Evolutionary conservation across 2,329 filamentous ascomycete genomes (phyloP).

Genomic region (Stagonosporopsis rhizophila): DNA sequence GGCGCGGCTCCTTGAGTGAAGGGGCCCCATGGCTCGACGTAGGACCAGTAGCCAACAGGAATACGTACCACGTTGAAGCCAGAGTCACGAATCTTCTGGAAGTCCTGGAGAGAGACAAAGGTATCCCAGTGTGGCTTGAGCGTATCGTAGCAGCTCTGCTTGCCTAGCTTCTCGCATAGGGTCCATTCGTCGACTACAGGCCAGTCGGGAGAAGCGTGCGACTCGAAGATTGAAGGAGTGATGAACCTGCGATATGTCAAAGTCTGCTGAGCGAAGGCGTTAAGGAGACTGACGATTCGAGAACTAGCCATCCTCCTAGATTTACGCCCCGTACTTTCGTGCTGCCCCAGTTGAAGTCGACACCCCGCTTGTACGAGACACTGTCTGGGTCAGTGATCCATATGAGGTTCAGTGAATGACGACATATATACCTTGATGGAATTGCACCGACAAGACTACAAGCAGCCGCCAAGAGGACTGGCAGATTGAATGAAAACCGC

Average conservation of each 20-base stretch:
- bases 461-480: constrained; percentile 18
- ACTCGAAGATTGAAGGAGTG: constrained; percentile 62
- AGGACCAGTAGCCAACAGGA: constrained; percentile 64
- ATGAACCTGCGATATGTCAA: constrained; percentile 54
- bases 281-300: constrained; percentile 35
- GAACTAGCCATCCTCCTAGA: constrained; percentile 46
- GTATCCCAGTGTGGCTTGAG: constrained; percentile 61
- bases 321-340: constrained; percentile 51
- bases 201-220: constrained; percentile 34
- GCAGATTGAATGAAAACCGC: constrained; percentile 15
- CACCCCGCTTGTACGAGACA: constrained; percentile 19
- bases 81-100: constrained; percentile 62
- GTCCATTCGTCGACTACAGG: constrained; percentile 60
- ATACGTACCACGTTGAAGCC: constrained; percentile 68
- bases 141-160: constrained; percentile 49
- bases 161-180: constrained; percentile 57
- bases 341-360: constrained; percentile 51
- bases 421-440: constrained; percentile 25
- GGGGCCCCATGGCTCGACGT: constrained; percentile 51
- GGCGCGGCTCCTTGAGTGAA: constrained; percentile 60
- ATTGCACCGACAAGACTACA: constrained; percentile 22
- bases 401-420: neutral
- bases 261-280: neutral
- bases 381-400: constrained; percentile 1
- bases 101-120: constrained; percentile 59